phyloP scores from a whole-genome alignment of 75 land plant species.

The Selaginella moellendorffii region DNA sequence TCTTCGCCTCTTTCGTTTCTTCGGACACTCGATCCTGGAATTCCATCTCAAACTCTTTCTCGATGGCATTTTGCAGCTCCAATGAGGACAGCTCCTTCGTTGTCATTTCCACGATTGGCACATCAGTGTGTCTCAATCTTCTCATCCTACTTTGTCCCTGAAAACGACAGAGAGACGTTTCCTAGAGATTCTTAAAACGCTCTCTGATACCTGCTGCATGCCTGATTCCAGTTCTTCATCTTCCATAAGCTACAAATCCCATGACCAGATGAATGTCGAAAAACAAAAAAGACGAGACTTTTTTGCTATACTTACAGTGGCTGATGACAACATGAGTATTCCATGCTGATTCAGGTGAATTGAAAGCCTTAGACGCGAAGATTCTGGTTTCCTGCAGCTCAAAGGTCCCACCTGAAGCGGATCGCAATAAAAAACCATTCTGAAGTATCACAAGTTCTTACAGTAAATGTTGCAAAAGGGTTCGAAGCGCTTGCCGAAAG shows the following conservation, averaged over 20 bases:
- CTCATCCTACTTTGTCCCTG: not conserved
- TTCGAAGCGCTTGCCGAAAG: slow-evolving; percentile 36
- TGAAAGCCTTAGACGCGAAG: slow-evolving; percentile 57
- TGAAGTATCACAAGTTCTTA: slow-evolving; percentile 16
- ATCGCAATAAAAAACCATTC: slow-evolving; percentile 2
- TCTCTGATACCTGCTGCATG: too few relatives aligned
- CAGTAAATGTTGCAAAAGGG: slow-evolving; percentile 46
- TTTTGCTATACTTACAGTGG: slow-evolving; percentile 39
- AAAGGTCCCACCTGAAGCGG: slow-evolving; percentile 65
- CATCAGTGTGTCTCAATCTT: not conserved
- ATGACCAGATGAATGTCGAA: too few relatives aligned
- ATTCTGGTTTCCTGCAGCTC: slow-evolving; percentile 29
- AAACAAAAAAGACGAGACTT: too few relatives aligned
- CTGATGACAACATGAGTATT: slow-evolving; percentile 51
- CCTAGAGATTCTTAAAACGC: too few relatives aligned
- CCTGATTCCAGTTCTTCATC: not conserved
- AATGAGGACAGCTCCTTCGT: not conserved
- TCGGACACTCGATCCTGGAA: slow-evolving; percentile 4
- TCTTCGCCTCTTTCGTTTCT: slow-evolving; percentile 7
- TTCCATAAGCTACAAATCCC: not conserved
- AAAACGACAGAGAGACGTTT: too few relatives aligned
- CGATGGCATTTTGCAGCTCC: not conserved
- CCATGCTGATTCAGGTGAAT: slow-evolving; percentile 72
- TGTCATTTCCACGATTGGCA: not conserved
- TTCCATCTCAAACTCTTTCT: not conserved